Evolutionary conservation across 257 asterid genomes (phyloP).

Genomic region (Cynanchum wilfordii): DNA sequence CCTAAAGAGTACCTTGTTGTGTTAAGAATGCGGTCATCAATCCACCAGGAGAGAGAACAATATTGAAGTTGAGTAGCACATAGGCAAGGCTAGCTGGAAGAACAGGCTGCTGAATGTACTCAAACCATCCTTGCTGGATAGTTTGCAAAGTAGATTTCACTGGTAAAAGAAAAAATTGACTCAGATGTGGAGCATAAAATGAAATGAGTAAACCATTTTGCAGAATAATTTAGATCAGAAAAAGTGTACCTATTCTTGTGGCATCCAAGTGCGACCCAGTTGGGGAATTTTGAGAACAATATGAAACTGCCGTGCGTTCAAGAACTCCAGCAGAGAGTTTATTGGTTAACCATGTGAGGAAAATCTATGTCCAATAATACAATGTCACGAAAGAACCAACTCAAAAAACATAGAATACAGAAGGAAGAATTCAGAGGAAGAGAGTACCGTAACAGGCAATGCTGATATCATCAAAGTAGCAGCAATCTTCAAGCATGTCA

Average conservation of each 20-base stretch:
- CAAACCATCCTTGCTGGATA: constrained; percentile 84
- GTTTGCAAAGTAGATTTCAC: constrained; percentile 56
- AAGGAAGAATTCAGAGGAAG: constrained; percentile 15
- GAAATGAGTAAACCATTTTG: constrained; percentile 7
- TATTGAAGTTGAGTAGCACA: constrained; percentile 83
- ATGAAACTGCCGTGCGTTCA: constrained; percentile 54
- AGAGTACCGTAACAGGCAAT: constrained; percentile 68
- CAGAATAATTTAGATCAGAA: constrained; percentile 10
- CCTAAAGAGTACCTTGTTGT: constrained; percentile 54
- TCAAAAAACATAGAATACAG: constrained; percentile 7
- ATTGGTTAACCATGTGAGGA: constrained; percentile 83
- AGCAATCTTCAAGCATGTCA: constrained; percentile 69
- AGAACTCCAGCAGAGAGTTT: constrained; percentile 83
- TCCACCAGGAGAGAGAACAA: constrained; percentile 89
- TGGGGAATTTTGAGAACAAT: constrained; percentile 38
- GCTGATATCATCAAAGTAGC: constrained; percentile 71
- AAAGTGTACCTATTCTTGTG: constrained; percentile 54
- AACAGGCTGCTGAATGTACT: constrained; percentile 91
- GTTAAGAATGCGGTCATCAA: constrained; percentile 96
- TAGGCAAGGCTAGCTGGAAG: constrained; percentile 93
- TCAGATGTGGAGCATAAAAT: constrained; percentile 21
- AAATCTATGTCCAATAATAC: constrained; percentile 41
- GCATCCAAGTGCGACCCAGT: constrained; percentile 33
- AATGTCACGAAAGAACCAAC: constrained; percentile 14
- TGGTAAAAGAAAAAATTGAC: constrained; percentile 21